Evolutionary conservation across 2,329 filamentous ascomycete species (phyloP), one percentile per base, ranked within the genome.

Genomic region (Paraconiothyrium brasiliense): DNA sequence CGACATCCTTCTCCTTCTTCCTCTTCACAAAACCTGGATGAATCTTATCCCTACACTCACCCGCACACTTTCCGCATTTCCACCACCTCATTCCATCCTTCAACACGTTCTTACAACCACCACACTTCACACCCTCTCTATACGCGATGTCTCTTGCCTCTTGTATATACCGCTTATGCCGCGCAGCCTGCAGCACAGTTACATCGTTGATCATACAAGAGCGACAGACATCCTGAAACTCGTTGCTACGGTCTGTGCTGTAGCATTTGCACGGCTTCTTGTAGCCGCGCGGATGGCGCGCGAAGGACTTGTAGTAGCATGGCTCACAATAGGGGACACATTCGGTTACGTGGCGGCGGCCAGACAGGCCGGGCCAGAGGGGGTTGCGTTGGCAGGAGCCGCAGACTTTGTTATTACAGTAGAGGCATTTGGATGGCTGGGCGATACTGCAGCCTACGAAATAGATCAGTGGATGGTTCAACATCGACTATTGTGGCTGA

Each of bases 331-430:
- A 68, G 27, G 68, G 61, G 16, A 22, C n/a, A 48, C 68, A 70
- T 3, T n/a, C 11, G 8, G 35, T 58, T 11, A 65, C 46, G 47
- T 70, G 68, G 30, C 67, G 64, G 20, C 48, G 44, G 10, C 63
- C 68, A 2, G 65, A 44, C 0, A 70, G 58, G 30, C 58, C 61
- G 14, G 63, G 63, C 27, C 54, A 47, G 35, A 52, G 63, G 43
- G 27, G 13, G n/a, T 27, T 20, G 39, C 14, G 27, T 44, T 37
- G 20, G 27, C 47, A 46, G 39, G 35, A 14, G 37, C 16, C 14
- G 56, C 68, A 71, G 1, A 69, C 62, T 24, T 56, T 51, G 34
- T 67, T 68, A 51, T 67, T 67, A 57, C 68, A 71, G 43, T 71
- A 71, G 6, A 63, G 48, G 39, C 68, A 71, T 14, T 37, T 52